Evolutionary conservation across 169 alveolate genomes (phyloP).

Genomic region (Hammondia hammondi): DNA sequence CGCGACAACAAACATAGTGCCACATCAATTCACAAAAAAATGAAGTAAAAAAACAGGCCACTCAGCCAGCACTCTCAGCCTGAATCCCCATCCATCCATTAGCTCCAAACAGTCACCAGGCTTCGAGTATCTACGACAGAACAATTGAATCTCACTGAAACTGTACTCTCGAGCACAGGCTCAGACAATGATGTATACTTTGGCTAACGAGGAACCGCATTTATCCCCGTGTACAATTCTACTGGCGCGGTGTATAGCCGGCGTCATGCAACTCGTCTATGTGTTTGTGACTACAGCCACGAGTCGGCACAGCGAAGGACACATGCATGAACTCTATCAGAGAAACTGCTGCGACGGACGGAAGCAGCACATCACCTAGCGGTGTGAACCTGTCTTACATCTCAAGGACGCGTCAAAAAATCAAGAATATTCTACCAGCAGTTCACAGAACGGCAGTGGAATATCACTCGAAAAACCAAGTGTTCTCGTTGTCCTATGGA

Average conservation of each 20-base stretch:
- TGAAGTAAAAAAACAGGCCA: background rate
- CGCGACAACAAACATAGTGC: background rate
- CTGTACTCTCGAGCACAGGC: background rate
- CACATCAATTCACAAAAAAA: background rate
- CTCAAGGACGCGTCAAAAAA: no score
- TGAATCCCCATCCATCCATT: background rate
- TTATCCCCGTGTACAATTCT: background rate
- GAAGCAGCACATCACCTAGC: no score
- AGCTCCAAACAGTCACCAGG: background rate
- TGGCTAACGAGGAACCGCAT: no score
- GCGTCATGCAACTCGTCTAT: background rate
- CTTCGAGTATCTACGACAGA: background rate
- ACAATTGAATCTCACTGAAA: background rate
- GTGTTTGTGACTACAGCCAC: background rate
- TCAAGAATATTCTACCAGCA: no score
- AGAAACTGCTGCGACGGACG: background rate
- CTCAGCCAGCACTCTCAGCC: background rate
- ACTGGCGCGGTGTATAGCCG: background rate
- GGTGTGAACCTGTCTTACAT: no score
- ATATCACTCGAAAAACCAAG: no score
- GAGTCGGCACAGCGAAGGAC: background rate
- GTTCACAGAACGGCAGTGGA: no score
- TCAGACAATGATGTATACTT: background rate
- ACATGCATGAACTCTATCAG: background rate
- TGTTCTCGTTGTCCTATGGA: no score